Conservation (phyloP, 202 grass and related monocot species). For the Setaria viridis region DNA sequence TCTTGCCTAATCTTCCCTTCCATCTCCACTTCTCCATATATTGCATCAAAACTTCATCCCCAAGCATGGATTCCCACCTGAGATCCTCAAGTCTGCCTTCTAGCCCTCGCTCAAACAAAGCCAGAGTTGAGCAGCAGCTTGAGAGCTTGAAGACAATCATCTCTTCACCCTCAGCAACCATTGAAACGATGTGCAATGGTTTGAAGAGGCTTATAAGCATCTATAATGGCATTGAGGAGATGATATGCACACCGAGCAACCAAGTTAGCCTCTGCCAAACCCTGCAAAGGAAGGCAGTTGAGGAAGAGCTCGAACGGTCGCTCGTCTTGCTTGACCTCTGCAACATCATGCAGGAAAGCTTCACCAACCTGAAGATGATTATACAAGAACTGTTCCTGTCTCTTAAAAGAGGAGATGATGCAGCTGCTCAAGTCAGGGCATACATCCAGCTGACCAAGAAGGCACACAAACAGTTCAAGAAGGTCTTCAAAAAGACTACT, state of each 20-base stretch:
- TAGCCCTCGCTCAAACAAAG: constrained; percentile 49
- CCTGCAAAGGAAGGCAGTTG: constrained; percentile 48
- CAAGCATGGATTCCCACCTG: constrained; percentile 50
- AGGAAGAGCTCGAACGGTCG: constrained; percentile 61
- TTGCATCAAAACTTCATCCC: constrained; percentile 3
- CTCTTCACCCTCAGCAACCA: constrained; percentile 38
- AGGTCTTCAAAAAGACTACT: constrained; percentile 37
- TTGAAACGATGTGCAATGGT: constrained; percentile 35
- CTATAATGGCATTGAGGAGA: constrained; percentile 47
- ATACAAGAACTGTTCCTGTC: constrained; percentile 46
- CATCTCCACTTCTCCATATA: background rate
- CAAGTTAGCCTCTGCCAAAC: constrained; percentile 40
- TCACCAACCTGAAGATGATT: constrained; percentile 47
- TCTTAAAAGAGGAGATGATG: constrained; percentile 49
- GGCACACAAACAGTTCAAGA: constrained; percentile 56
- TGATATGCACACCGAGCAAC: constrained; percentile 52
- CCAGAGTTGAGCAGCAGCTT: constrained; percentile 50
- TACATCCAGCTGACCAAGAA: constrained; percentile 48
- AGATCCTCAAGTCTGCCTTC: constrained; percentile 66
- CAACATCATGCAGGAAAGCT: constrained; percentile 51
- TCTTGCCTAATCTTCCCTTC: constrained; percentile 6
- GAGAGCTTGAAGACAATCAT: constrained; percentile 38
- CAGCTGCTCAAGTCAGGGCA: constrained; percentile 32
- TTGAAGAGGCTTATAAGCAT: constrained; percentile 44
- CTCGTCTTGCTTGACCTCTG: constrained; percentile 65